A percentile compares a stretch with the other conserved stretches of the same genome.
phyloP scores from a whole-genome alignment of 2,329 filamentous ascomycete genomes.

The Xylariaceae sp. region DNA sequence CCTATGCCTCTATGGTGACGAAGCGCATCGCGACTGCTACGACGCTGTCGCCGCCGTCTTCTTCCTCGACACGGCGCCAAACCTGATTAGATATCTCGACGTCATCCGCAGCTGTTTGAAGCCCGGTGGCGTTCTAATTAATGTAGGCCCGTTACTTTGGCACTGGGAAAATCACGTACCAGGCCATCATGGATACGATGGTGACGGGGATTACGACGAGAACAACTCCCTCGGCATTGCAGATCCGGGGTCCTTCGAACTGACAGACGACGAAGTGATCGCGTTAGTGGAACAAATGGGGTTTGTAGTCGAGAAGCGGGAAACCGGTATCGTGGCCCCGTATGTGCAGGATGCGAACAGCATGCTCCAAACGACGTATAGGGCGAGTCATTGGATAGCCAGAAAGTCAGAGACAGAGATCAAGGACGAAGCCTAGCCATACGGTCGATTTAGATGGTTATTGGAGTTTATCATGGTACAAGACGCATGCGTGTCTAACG shows the following conservation, averaged over 20 bases:
- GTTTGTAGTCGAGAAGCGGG: constrained; percentile 65
- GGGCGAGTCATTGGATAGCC: constrained; percentile 79
- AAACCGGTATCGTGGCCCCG: constrained; percentile 61
- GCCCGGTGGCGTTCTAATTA: constrained; percentile 77
- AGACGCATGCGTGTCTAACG: too few relatives aligned
- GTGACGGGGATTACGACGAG: constrained; percentile 45
- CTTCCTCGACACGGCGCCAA: constrained; percentile 96
- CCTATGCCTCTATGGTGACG: constrained; percentile 72
- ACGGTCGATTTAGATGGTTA: too few relatives aligned
- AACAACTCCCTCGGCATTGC: constrained; percentile 64
- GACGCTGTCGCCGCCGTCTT: constrained; percentile 87
- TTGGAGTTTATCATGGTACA: too few relatives aligned
- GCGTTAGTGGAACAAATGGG: constrained; percentile 69
- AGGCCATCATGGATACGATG: constrained; percentile 50
- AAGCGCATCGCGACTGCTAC: constrained; percentile 58
- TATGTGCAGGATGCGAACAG: constrained; percentile 84
- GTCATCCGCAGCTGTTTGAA: constrained; percentile 75
- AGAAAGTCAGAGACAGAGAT: constrained; percentile 52
- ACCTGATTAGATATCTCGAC: constrained; percentile 84
- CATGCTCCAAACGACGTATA: constrained; percentile 82
- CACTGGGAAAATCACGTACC: constrained; percentile 80
- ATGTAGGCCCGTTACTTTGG: constrained; percentile 89
- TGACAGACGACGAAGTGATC: constrained; percentile 85
- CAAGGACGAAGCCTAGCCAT: too few relatives aligned
- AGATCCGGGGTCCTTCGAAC: constrained; percentile 84